Percentiles rank a stretch among this genome's conserved stretches.
Evolutionary conservation across 176 grass and related monocot species (phyloP).

Genomic region (Dactylis glomerata): DNA sequence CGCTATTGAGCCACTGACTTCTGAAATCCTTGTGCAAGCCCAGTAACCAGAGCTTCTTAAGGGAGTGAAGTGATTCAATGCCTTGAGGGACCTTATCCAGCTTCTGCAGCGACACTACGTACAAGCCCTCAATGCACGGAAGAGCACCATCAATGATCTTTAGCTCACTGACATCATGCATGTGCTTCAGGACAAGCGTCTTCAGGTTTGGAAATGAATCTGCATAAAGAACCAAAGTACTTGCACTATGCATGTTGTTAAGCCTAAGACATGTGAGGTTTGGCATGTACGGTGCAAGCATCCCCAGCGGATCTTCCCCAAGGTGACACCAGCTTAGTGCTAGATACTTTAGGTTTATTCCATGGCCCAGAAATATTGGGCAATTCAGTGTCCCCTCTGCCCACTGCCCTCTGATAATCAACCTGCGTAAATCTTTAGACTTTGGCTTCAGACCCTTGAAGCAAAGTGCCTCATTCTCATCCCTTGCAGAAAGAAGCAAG

Average conservation of each 20-base stretch:
- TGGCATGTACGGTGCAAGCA: not conserved
- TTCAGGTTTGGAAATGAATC: not conserved
- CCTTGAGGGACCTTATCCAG: constrained; percentile 1
- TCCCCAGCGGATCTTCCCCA: not conserved
- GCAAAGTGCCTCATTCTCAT: not conserved
- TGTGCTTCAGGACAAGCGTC: not conserved
- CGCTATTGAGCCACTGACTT: not conserved
- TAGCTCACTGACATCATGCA: not conserved
- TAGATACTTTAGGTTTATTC: constrained; percentile 14
- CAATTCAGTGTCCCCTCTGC: not conserved
- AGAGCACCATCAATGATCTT: not conserved
- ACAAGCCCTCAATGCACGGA: not conserved
- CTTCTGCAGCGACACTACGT: not conserved
- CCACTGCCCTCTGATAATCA: constrained; percentile 25
- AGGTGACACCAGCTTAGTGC: not conserved
- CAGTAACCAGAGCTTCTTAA: constrained; percentile 24
- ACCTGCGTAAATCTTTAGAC: not conserved
- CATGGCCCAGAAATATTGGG: not conserved
- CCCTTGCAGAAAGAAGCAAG: constrained; percentile 19
- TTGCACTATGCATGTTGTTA: not conserved
- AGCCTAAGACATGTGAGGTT: not conserved
- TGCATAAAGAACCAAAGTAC: not conserved
- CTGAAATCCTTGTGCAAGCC: not conserved
- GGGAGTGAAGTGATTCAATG: not conserved
- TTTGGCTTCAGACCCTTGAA: not conserved